Evolutionary conservation across 192 early-diverging fungal species (phyloP), one percentile per base, ranked within the genome.

Genomic region (Spinellus fusiger): DNA sequence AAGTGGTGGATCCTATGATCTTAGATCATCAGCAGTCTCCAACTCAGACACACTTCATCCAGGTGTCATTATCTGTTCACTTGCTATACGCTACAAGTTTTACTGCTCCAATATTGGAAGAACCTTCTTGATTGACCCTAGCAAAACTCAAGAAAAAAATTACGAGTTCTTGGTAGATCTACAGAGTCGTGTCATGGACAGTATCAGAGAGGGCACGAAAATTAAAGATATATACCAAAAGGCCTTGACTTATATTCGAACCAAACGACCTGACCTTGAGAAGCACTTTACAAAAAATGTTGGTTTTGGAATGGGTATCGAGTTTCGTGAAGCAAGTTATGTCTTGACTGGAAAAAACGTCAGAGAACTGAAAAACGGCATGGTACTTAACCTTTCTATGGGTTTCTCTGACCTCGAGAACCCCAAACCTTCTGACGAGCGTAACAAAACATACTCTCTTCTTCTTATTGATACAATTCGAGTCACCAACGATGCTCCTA

Each of bases 31-130:
- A 3, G 95, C 93, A 6, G 71, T 71, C 34, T 93, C 91, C 27
- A 84, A 88, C 73, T 71, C 75, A 0, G 82, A 84, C n/a, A 67
- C 72, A 29, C 72, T 99, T 31, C 92, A 94, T 64, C 84, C 89
- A 1, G 94, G 93, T 29, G 93, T 90, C 0, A 87, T 99, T 35
- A 67, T 99, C 40, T 96, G 94, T 75, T 92, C 93, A 4, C 75
- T 99, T 5, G 96, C 93, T 62, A 84, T 93, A 28, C 86, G 97
- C 16, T 99, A 97, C 81, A 90, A 89, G 74, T 89, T 80, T 27
- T 99, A 96, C 65, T 98, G 90, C 75, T 93, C 97, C 34, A 94
- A 94, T 51, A 82, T 99, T 68, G 87, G 86, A 16, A 80, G 97
- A 60, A 98, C 97, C 8, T 95, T 92, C 54, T 71, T 99, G 62